A percentile compares a stretch with the other conserved stretches of the same genome.
These are phyloP conservation scores for Ophiostoma sp. DNA, from an alignment of 2,329 filamentous ascomycete genomes.

Conservation along the genomic window DNA sequence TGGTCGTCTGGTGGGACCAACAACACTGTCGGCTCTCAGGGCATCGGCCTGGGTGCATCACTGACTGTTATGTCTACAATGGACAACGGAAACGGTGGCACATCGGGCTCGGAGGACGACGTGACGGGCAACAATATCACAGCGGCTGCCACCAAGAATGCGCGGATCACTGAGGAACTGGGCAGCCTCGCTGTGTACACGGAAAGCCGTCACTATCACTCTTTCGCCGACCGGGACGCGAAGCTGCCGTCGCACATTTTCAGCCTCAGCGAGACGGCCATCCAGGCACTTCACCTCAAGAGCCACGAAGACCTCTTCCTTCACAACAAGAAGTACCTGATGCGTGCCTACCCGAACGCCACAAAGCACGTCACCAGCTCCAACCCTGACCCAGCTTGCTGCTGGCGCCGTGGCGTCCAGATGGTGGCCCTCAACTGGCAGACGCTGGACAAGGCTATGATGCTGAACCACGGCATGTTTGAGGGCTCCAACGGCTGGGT, in stretches of 20 bases:
- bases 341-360: conserved; percentile 86
- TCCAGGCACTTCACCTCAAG: conserved; percentile 58
- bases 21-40: conserved; percentile 34
- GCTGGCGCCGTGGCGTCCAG: conserved; percentile 92
- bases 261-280: conserved; percentile 82
- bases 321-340: conserved; percentile 85
- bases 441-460: conserved; percentile 88
- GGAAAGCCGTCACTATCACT: conserved; percentile 76
- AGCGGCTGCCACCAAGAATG: conserved; percentile 32
- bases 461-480: conserved; percentile 98
- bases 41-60: conserved; percentile 33
- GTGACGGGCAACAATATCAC: conserved; percentile 25
- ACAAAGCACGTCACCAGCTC: conserved; percentile 73
- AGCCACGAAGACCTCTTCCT: conserved; percentile 74
- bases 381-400: conserved; percentile 90
- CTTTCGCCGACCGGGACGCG: conserved; percentile 64
- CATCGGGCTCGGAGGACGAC: conserved; percentile 49
- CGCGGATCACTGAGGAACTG: conserved; percentile 66
- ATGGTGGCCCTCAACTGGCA: conserved; percentile 99
- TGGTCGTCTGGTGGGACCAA: conserved; percentile 24
- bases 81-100: conserved; percentile 37
- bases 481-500: conserved; percentile 81
- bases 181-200: conserved; percentile 82
- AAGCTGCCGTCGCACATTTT: conserved; percentile 71
- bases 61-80: conserved; percentile 33